Percentiles rank a stretch among this genome's conserved stretches.
phyloP scores from a whole-genome alignment of 2,329 filamentous ascomycete species.

The Boeremia exigua region DNA sequence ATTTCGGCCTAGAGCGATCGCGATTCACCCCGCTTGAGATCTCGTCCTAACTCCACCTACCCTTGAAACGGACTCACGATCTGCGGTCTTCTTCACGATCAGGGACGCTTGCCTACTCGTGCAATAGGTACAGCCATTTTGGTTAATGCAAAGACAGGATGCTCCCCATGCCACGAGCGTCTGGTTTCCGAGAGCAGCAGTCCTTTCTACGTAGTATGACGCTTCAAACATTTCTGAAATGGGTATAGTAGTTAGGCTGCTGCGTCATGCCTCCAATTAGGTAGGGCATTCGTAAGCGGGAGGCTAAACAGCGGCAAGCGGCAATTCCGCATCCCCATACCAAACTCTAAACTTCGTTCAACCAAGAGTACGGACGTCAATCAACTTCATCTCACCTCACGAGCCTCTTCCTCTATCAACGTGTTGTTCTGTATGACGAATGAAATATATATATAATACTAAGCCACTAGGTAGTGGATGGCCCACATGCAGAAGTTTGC shows the following conservation, averaged over 20 bases:
- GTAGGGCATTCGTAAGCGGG: neutral
- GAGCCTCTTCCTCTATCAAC: neutral
- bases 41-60: neutral
- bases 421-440: neutral
- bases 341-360: neutral
- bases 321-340: conserved; percentile 3
- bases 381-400: neutral
- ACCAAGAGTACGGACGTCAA: neutral
- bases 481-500: too few relatives aligned
- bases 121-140: neutral
- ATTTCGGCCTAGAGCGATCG: conserved; percentile 10
- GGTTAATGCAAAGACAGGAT: neutral
- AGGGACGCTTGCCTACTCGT: neutral
- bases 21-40: conserved; percentile 2
- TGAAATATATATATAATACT: neutral
- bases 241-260: neutral
- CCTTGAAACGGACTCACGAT: neutral
- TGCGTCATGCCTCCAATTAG: neutral
- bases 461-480: neutral
- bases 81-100: neutral
- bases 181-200: neutral
- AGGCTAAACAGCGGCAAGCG: conserved; percentile 6
- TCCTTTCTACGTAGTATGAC: neutral
- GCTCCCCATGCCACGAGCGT: neutral
- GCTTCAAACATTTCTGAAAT: neutral